Conservation (phyloP, 306 rosid genomes). For the Luffa acutangula region DNA sequence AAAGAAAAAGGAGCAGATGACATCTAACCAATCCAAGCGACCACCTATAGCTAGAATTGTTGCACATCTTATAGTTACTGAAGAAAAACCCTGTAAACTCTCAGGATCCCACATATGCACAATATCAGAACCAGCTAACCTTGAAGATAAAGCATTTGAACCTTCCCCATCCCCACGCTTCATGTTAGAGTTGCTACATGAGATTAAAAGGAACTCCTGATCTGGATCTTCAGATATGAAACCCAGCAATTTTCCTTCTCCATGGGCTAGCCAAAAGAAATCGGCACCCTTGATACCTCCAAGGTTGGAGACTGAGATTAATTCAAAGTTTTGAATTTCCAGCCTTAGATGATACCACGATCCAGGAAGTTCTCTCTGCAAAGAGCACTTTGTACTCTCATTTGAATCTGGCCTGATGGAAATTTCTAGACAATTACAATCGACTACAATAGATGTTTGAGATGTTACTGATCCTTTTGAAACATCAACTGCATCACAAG, state of each 20-base stretch:
- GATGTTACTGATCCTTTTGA: constrained; percentile 31
- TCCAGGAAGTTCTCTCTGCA: constrained; percentile 91
- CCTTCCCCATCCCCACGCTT: constrained; percentile 96
- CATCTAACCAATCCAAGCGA: constrained; percentile 82
- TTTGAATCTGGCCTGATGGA: constrained; percentile 40
- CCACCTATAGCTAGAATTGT: constrained; percentile 79
- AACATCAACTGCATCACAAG: constrained; percentile 26
- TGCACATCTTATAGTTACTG: constrained; percentile 66
- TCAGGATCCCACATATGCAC: constrained; percentile 66
- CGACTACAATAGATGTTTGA: constrained; percentile 60
- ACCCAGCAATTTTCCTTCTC: constrained; percentile 84
- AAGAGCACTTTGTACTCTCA: constrained; percentile 38
- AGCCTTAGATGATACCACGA: constrained; percentile 59
- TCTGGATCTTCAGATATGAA: constrained; percentile 42
- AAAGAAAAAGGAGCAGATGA: constrained; percentile 51
- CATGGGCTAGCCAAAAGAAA: constrained; percentile 77
- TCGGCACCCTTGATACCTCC: constrained; percentile 59
- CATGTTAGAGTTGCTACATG: constrained; percentile 56
- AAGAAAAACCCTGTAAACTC: constrained; percentile 36
- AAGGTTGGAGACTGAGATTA: constrained; percentile 60
- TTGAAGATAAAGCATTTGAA: constrained; percentile 75
- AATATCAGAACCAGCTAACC: constrained; percentile 75
- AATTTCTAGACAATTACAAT: constrained; percentile 50
- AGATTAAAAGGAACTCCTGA: constrained; percentile 68
- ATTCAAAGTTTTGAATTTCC: constrained; percentile 50